These are phyloP conservation scores for Nemania serpens DNA, from an alignment of 2,329 filamentous ascomycete species.

Conservation along the genomic window DNA sequence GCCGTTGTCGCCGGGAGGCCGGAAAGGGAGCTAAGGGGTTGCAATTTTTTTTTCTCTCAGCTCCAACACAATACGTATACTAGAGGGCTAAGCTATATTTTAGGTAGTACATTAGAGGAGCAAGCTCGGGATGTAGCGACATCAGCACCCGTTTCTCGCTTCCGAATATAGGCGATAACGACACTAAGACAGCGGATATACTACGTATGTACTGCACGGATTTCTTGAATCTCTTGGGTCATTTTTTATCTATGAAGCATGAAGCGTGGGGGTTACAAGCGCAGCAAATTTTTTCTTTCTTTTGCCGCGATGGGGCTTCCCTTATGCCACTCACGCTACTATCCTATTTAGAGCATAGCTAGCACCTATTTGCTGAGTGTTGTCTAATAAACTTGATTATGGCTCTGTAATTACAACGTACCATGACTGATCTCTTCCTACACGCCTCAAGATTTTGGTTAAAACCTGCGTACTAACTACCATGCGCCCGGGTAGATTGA, in stretches of 20 bases:
- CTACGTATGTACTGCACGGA: neutral
- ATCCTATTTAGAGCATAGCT: neutral
- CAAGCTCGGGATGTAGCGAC: neutral
- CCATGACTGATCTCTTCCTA: no score
- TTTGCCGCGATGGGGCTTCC: neutral
- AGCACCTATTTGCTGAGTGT: no score
- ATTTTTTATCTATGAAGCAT: neutral
- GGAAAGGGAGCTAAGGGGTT: neutral
- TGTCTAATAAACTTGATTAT: no score
- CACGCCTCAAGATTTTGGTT: no score
- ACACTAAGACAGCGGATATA: conserved; percentile 1
- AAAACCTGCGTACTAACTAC: no score
- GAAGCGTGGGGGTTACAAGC: conserved; percentile 1
- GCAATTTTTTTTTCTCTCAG: neutral
- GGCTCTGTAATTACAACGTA: no score
- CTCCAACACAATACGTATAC: neutral
- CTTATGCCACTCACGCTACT: neutral
- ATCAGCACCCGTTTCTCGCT: neutral
- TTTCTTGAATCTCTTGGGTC: neutral
- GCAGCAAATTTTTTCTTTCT: neutral
- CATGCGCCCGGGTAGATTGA: no score
- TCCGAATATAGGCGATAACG: conserved; percentile 18
- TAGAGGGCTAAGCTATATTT: neutral
- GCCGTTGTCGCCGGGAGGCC: conserved; percentile 13
- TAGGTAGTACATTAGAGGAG: neutral